Conservation (phyloP, 2,329 filamentous ascomycete species). For the Aspergillus eucalypticola region DNA sequence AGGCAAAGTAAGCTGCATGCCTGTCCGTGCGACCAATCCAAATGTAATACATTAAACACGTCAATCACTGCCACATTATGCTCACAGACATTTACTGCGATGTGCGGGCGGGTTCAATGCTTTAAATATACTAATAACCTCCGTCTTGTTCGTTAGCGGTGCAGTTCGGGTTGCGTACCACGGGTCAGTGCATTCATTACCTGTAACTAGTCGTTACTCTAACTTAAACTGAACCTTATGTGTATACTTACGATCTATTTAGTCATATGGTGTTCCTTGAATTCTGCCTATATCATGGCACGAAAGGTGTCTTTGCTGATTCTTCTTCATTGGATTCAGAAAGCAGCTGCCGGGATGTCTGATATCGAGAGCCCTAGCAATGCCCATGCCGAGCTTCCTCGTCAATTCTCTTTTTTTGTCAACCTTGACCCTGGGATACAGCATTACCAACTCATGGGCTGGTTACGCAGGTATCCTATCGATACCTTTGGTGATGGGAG, state of each 20-base stretch:
- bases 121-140: too few relatives aligned
- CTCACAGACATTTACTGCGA: too few relatives aligned
- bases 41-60: neutral
- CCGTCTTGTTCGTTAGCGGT: too few relatives aligned
- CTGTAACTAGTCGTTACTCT: neutral
- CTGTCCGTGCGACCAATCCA: neutral
- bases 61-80: neutral
- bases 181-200: neutral
- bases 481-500: slow-evolving; percentile 25
- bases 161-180: neutral
- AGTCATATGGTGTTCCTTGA: neutral
- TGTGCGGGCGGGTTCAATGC: too few relatives aligned
- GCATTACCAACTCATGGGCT: slow-evolving; percentile 36
- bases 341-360: neutral
- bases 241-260: neutral
- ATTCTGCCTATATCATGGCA: neutral
- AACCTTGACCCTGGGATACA: slow-evolving; percentile 27
- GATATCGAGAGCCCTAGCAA: neutral
- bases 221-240: neutral
- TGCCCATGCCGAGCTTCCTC: slow-evolving; percentile 17
- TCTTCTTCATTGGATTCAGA: neutral
- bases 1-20: neutral
- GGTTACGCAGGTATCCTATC: slow-evolving; percentile 27
- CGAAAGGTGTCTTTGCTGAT: neutral
- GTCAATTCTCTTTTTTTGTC: slow-evolving; percentile 24